Evolutionary conservation across 78 protist genomes (phyloP).

Genomic region (Protostelium mycophagum): DNA sequence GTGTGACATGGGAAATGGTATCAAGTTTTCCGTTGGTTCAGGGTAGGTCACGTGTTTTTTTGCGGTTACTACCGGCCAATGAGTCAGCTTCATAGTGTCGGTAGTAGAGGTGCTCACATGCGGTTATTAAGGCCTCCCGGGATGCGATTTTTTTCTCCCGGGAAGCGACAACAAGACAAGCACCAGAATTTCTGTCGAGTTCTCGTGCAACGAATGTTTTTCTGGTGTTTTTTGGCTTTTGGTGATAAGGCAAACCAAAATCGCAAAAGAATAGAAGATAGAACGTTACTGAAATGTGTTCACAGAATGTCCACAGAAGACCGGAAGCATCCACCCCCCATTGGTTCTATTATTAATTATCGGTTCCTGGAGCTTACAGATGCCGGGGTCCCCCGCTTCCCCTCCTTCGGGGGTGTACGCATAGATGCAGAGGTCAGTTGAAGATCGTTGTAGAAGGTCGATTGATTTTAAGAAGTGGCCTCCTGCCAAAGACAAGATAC

Average conservation of each 20-base stretch:
- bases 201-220: too few relatives aligned
- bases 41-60: slow-evolving; percentile 11
- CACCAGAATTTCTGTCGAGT: too few relatives aligned
- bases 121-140: too few relatives aligned
- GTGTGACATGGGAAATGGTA: slow-evolving; percentile 12
- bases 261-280: too few relatives aligned
- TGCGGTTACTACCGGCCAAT: neutral
- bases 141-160: neutral
- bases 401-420: neutral
- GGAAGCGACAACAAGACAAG: too few relatives aligned
- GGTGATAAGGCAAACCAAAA: too few relatives aligned
- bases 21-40: slow-evolving; percentile 19
- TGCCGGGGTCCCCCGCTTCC: slow-evolving; percentile 15
- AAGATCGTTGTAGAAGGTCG: neutral
- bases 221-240: too few relatives aligned
- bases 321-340: slow-evolving; percentile 19
- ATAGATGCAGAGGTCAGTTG: neutral
- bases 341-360: slow-evolving; percentile 20
- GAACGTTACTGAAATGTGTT: too few relatives aligned
- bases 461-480: neutral
- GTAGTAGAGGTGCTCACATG: too few relatives aligned
- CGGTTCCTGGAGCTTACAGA: slow-evolving; percentile 18
- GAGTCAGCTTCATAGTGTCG: neutral
- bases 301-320: slow-evolving; percentile 12
- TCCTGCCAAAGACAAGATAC: neutral